phyloP scores from a whole-genome alignment of 148 eudicot genomes.

The Rhododendron vialii region DNA sequence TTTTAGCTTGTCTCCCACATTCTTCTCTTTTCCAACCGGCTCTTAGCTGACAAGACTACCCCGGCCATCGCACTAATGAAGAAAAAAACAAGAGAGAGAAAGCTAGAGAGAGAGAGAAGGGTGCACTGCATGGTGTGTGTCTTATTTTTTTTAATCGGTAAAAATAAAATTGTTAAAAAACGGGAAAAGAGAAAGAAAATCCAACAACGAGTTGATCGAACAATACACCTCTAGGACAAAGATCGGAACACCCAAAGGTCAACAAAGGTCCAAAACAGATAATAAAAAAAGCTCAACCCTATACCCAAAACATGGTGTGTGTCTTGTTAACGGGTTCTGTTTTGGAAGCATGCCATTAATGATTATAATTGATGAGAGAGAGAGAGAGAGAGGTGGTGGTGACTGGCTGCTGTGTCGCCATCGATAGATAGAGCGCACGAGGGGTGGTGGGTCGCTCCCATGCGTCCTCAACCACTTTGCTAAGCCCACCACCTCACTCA shows the following conservation, averaged over 20 bases:
- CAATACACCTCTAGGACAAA: too few relatives aligned
- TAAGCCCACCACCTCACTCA: background rate
- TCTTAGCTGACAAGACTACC: constrained; percentile 39
- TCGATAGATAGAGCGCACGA: constrained; percentile 47
- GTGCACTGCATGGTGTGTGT: background rate
- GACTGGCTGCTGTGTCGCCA: constrained; percentile 16
- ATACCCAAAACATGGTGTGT: background rate
- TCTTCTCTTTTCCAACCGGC: background rate
- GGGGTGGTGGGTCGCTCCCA: constrained; percentile 32
- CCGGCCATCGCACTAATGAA: constrained; percentile 25
- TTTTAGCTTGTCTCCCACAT: constrained; percentile 57
- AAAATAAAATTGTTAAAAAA: too few relatives aligned
- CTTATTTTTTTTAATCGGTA: background rate
- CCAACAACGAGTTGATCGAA: too few relatives aligned
- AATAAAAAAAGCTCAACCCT: too few relatives aligned
- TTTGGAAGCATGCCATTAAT: constrained; percentile 59
- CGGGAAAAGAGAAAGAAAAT: too few relatives aligned
- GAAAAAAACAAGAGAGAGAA: constrained; percentile 12
- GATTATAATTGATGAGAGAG: constrained; percentile 27
- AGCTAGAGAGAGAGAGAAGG: background rate
- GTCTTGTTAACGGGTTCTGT: constrained; percentile 17
- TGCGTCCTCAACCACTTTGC: constrained; percentile 1
- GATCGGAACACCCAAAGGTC: too few relatives aligned
- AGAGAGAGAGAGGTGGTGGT: background rate
- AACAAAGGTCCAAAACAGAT: too few relatives aligned